phyloP scores from a whole-genome alignment of 768 basidiomycete species.

The Neoboletus magnificus region DNA sequence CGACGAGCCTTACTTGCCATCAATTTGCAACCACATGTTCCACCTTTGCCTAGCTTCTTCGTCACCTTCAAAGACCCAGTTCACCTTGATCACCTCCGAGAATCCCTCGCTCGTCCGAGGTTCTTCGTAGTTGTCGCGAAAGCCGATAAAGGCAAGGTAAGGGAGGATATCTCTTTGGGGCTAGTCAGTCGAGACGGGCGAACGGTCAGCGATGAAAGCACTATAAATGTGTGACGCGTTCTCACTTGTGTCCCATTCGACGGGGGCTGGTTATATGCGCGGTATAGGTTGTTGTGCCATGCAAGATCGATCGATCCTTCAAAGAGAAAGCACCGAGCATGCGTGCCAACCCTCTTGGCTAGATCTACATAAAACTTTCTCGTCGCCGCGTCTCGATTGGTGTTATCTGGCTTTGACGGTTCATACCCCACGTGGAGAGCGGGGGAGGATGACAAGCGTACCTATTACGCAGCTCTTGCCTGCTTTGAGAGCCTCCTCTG shows the following conservation, averaged over 20 bases:
- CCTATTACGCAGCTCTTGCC: slow-evolving; percentile 77
- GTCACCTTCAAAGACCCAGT: slow-evolving; percentile 76
- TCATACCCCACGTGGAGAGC: neutral
- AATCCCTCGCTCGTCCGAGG: slow-evolving; percentile 72
- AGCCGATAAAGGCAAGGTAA: slow-evolving; percentile 55
- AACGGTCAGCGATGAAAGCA: neutral
- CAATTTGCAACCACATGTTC: slow-evolving; percentile 84
- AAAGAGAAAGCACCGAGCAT: slow-evolving; percentile 72
- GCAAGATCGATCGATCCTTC: slow-evolving; percentile 75
- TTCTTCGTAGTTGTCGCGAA: slow-evolving; percentile 60
- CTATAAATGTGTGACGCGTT: neutral
- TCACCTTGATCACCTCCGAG: slow-evolving; percentile 67
- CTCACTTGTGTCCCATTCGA: slow-evolving; percentile 24
- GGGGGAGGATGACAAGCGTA: slow-evolving; percentile 30
- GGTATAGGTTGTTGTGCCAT: slow-evolving; percentile 92
- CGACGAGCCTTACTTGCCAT: slow-evolving; percentile 49
- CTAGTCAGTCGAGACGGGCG: slow-evolving; percentile 24
- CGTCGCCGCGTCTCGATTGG: slow-evolving; percentile 74
- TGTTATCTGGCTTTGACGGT: slow-evolving; percentile 62
- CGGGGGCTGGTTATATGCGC: slow-evolving; percentile 61
- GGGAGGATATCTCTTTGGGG: slow-evolving; percentile 53
- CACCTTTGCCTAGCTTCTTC: slow-evolving; percentile 69
- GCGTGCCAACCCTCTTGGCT: slow-evolving; percentile 52
- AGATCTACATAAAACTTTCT: slow-evolving; percentile 70
- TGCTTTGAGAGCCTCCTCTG: slow-evolving; percentile 49